Base-by-base conservation (phyloP, 1,284 basidiomycete species). In the Ustilago cynodontis region DNA sequence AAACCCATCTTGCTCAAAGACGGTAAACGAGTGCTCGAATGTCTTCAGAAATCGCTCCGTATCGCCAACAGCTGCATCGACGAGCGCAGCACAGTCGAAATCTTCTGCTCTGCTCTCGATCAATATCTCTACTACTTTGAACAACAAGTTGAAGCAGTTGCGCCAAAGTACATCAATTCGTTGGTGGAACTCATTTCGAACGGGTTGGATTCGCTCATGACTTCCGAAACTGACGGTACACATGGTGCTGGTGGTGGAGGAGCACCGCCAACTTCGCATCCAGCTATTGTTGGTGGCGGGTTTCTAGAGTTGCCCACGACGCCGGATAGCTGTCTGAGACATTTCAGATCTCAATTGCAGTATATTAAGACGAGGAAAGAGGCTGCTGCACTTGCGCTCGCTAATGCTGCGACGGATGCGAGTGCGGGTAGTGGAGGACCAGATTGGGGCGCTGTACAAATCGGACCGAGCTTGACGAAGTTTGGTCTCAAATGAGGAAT, bases 221-320 rank as follows among this genome's bases (percentile, higher is more conserved):
- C 73, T 3, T 55, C 61, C 2, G 72, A 80, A 35, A 51, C 63
- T 5, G 66, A 69, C 3, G 59, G 61, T n/a, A 60, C 54, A 5
- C 59, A 67, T 26, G 63, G 68, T 11, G 70, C 63, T 8, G 49
- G 29, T 7, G 57, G 31, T 8, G 61, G 61, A 1, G 67, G 59
- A 24, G 29, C 63, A 18, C 50, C 63, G 0, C 51, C 24, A 0
- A 41, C 64, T 28, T 63, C 70, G 5, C 70, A 66, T 43, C 70
- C 70, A n/a, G 60, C 77, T 7, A 62, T 65, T 28, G 65, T 65
- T 14, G 74, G 67, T 90, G 31, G 84, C 2, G 94, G 94, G 16
- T 89, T 95, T 22, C 90, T 97, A 65, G 95, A 98, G 82, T 93
- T 93, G 10, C 92, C 94, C 0, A 92, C 94, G 77, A 92, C 93